phyloP scores from a whole-genome alignment of 2,329 filamentous ascomycete species.

The Trichoderma sp. region DNA sequence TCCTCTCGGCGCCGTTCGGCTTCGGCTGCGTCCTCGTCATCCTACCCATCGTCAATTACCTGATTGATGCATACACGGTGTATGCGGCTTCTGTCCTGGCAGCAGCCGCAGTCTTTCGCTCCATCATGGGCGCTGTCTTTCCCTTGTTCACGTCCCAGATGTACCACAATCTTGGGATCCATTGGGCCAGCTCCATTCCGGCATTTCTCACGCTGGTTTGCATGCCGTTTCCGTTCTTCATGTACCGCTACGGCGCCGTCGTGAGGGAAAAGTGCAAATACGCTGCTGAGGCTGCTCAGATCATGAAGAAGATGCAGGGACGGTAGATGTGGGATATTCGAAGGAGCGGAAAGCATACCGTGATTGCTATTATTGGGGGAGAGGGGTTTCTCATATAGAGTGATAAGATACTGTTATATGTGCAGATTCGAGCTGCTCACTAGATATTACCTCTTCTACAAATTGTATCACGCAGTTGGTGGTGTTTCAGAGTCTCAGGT shows the following conservation, averaged over 20 bases:
- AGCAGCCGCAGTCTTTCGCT: slow-evolving; percentile 71
- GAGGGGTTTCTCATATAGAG: too few relatives aligned
- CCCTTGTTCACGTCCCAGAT: slow-evolving; percentile 68
- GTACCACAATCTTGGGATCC: slow-evolving; percentile 64
- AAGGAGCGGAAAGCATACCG: too few relatives aligned
- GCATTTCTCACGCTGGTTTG: slow-evolving; percentile 73
- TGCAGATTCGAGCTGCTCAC: too few relatives aligned
- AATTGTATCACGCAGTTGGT: too few relatives aligned
- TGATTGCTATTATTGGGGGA: too few relatives aligned
- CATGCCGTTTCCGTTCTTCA: slow-evolving; percentile 73
- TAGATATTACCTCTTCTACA: too few relatives aligned
- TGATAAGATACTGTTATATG: too few relatives aligned
- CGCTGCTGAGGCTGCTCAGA: slow-evolving; percentile 59
- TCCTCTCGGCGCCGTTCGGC: slow-evolving; percentile 53
- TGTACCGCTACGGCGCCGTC: slow-evolving; percentile 67
- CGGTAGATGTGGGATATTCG: too few relatives aligned
- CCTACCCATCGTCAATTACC: slow-evolving; percentile 64
- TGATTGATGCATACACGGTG: slow-evolving; percentile 70
- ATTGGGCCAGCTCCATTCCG: slow-evolving; percentile 74
- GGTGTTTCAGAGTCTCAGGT: too few relatives aligned
- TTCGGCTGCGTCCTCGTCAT: slow-evolving; percentile 64
- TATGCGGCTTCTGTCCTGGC: slow-evolving; percentile 76
- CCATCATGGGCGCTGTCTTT: slow-evolving; percentile 71
- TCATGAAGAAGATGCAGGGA: too few relatives aligned
- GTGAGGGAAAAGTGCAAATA: slow-evolving; percentile 71